Percentiles rank a stretch among this genome's conserved stretches.
Conservation (phyloP, 2,329 filamentous ascomycete species). For the Didymella keratinophila region DNA sequence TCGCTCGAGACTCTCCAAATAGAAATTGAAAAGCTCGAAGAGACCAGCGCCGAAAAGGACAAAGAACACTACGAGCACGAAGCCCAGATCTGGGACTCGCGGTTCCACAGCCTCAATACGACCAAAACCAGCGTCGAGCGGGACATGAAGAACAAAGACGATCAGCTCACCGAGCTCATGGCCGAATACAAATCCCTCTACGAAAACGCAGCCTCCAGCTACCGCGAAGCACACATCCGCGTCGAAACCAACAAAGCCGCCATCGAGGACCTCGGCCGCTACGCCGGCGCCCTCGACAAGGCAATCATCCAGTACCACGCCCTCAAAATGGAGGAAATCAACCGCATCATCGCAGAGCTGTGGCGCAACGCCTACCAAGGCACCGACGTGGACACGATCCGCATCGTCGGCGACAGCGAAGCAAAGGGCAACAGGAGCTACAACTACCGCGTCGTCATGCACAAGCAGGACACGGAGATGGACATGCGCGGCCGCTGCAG, state of each 20-base stretch:
- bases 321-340: conserved; percentile 98
- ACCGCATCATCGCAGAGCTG: conserved; percentile 91
- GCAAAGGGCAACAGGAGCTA: conserved; percentile 79
- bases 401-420: conserved; percentile 92
- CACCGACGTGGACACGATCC: conserved; percentile 95
- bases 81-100: conserved; percentile 70
- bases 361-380: conserved; percentile 97
- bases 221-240: conserved; percentile 86
- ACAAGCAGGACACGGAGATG: conserved; percentile 97
- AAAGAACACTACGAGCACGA: conserved; percentile 77
- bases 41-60: conserved; percentile 82
- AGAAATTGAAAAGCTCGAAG: conserved; percentile 78
- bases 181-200: conserved; percentile 87
- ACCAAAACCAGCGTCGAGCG: conserved; percentile 78
- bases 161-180: conserved; percentile 75
- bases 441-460: conserved; percentile 97
- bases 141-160: conserved; percentile 82
- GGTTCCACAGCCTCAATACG: conserved; percentile 73
- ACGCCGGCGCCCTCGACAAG: conserved; percentile 84
- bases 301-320: conserved; percentile 97
- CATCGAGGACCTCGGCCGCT: conserved; percentile 86
- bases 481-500: conserved; percentile 99
- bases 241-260: conserved; percentile 92
- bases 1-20: conserved; percentile 70
- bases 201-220: conserved; percentile 79